These are phyloP conservation scores for Beta vulgaris DNA, from an alignment of 148 eudicot species.

Conservation along the genomic window DNA sequence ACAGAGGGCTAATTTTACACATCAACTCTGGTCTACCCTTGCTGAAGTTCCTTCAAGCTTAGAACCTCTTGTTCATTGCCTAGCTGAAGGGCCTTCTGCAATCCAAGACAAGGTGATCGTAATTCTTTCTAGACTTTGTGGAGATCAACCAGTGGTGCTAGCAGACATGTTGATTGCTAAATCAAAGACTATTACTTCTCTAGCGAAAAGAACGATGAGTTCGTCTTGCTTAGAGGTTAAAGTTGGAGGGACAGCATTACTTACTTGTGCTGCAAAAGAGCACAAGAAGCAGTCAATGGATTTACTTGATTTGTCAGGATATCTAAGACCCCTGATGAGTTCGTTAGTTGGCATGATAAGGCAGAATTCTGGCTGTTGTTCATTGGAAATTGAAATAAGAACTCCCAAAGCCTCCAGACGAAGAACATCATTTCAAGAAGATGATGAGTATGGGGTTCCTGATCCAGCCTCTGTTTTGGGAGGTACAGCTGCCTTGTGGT, in stretches of 20 bases:
- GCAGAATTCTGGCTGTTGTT: conserved; percentile 38
- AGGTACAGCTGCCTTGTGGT: conserved; percentile 73
- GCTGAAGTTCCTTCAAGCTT: conserved; percentile 59
- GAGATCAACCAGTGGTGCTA: conserved; percentile 54
- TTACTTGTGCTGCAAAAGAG: conserved; percentile 66
- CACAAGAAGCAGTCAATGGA: conserved; percentile 44
- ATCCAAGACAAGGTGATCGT: conserved; percentile 71
- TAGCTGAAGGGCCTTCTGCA: conserved; percentile 60
- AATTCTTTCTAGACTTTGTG: conserved; percentile 67
- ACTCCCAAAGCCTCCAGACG: conserved; percentile 48
- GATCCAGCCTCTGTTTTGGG: conserved; percentile 72
- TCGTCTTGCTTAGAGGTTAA: conserved; percentile 63
- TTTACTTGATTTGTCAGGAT: conserved; percentile 57
- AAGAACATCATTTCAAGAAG: conserved; percentile 54
- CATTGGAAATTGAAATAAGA: conserved; percentile 57
- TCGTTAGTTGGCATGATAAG: conserved; percentile 61
- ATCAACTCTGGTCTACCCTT: conserved; percentile 52
- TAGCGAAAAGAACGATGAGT: conserved; percentile 58
- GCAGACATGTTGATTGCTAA: conserved; percentile 52
- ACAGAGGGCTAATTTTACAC: conserved; percentile 39
- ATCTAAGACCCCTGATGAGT: conserved; percentile 45
- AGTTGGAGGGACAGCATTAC: conserved; percentile 67
- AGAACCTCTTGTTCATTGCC: conserved; percentile 57
- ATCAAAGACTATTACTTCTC: conserved; percentile 49
- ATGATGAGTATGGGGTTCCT: conserved; percentile 50